These are phyloP conservation scores for Coemansia sp. DNA, from an alignment of 192 early-diverging fungal species.

Conservation along the genomic window DNA sequence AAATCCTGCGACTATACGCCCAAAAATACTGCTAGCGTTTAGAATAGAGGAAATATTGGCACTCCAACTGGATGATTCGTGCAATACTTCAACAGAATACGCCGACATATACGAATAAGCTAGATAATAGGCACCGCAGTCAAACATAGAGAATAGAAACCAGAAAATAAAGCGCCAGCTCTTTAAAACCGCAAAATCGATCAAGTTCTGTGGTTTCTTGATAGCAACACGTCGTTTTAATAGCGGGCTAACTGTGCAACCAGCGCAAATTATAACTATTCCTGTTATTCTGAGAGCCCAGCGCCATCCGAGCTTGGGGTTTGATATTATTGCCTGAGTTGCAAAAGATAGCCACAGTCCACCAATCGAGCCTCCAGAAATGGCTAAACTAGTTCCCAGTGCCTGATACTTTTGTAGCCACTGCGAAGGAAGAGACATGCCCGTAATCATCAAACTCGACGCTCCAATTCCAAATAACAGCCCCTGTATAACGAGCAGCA, in stretches of 20 bases:
- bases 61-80: constrained; percentile 13
- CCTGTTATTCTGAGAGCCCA: constrained; percentile 74
- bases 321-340: constrained; percentile 54
- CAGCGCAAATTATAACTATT: constrained; percentile 38
- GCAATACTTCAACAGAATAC: constrained; percentile 15
- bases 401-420: constrained; percentile 69
- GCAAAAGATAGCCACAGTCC: constrained; percentile 65
- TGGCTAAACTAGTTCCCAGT: constrained; percentile 68
- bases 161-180: constrained; percentile 23
- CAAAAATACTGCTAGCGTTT: constrained; percentile 25
- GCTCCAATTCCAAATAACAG: constrained; percentile 67
- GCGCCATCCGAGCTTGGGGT: constrained; percentile 49
- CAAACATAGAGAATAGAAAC: constrained; percentile 17
- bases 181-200: constrained; percentile 14
- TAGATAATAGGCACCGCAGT: constrained; percentile 16
- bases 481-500: constrained; percentile 70
- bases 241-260: constrained; percentile 7
- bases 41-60: constrained; percentile 38
- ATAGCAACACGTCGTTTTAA: constrained; percentile 21
- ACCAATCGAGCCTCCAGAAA: constrained; percentile 69
- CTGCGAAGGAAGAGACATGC: constrained; percentile 63
- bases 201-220: constrained; percentile 11
- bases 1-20: constrained; percentile 23
- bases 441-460: constrained; percentile 62
- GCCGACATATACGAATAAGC: constrained; percentile 31